Conservation (phyloP, 345 rosid genomes). For the Abelmoschus esculentus region DNA sequence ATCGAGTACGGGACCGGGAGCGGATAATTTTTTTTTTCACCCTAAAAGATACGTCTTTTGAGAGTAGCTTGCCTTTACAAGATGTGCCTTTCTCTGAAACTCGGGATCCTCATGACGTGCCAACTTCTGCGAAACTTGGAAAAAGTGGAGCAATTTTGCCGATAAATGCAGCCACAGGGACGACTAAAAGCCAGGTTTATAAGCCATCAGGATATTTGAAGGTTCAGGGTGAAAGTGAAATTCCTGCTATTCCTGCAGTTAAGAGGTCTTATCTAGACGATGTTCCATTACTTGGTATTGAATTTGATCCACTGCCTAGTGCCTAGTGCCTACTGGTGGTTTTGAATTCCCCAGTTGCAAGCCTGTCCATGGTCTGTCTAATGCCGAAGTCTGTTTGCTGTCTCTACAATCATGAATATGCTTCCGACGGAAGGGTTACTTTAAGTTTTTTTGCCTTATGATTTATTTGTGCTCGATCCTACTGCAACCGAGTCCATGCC, state of each 20-base stretch:
- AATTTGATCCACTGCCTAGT: conserved; percentile 79
- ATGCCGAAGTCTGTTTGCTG: background rate
- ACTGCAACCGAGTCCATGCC: too few relatives aligned
- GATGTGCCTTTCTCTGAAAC: conserved; percentile 40
- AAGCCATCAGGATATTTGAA: conserved; percentile 41
- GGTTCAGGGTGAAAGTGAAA: conserved; percentile 62
- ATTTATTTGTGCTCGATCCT: too few relatives aligned
- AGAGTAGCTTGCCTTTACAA: conserved; percentile 54
- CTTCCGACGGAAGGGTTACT: background rate
- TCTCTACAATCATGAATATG: conserved; percentile 1
- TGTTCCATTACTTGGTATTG: conserved; percentile 70
- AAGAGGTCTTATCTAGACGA: conserved; percentile 67
- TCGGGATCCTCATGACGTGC: conserved; percentile 28
- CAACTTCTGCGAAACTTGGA: conserved; percentile 14
- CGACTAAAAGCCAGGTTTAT: conserved; percentile 10
- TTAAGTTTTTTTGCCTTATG: too few relatives aligned
- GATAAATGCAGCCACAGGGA: conserved; percentile 18
- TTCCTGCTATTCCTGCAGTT: conserved; percentile 70
- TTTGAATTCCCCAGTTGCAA: conserved; percentile 53
- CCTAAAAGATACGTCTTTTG: conserved; percentile 79
- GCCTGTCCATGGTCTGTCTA: conserved; percentile 47
- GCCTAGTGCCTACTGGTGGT: conserved; percentile 88
- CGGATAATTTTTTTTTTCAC: too few relatives aligned
- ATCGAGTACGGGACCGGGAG: too few relatives aligned
- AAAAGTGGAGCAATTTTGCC: conserved; percentile 26